Evolutionary conservation across 306 rosid species (phyloP), one percentile per base, ranked within the genome.

Genomic region (Carpinus fangiana): DNA sequence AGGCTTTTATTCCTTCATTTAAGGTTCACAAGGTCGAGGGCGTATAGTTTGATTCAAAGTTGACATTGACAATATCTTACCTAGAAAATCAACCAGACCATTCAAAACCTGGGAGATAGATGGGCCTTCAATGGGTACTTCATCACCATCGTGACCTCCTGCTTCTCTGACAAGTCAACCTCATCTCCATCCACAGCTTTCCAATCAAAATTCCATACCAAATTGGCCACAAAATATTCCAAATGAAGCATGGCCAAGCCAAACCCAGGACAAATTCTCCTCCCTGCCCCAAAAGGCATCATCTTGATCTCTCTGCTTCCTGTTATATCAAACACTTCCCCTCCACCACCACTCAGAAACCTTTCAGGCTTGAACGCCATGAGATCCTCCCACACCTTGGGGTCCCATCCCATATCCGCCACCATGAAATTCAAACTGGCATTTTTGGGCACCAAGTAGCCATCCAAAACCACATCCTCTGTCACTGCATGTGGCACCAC

Each of bases 321-420:
- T 0, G 47, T 64, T 64, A 64, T 79, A 73, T 86, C 89, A 73
- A 86, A 82, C 4, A 2, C 57, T 23, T 48, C 54, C 12, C 55
- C 80, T 52, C 80, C 79, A 38, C 54, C 47, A 1, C 46, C 52
- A 38, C 73, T 65, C 77, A 86, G 20, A 61, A 86, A 86, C 31
- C 89, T 86, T 74, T 86, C 89, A 4, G 89, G 87, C 67, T 74
- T 86, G 73, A 86, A 83, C 11, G 59, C 77, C 82, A 84, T 18
- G 1, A 84, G 89, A 2, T 86, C 89, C 64, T 86, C 83, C 89
- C 89, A 86, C 21, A 79, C 83, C 12, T 82, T 62, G 1, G 79
- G 64, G 69, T 87, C 90, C 85, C 81, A 52, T 28, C 86, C 90
- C 47, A 84, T 84, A 12, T 87, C 85, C 1, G 87, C 85, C 65